Percentiles rank a stretch among this genome's conserved stretches.
Evolutionary conservation across 1,139 yeast species (phyloP).

Genomic region (Geotrichum aggregatum): DNA sequence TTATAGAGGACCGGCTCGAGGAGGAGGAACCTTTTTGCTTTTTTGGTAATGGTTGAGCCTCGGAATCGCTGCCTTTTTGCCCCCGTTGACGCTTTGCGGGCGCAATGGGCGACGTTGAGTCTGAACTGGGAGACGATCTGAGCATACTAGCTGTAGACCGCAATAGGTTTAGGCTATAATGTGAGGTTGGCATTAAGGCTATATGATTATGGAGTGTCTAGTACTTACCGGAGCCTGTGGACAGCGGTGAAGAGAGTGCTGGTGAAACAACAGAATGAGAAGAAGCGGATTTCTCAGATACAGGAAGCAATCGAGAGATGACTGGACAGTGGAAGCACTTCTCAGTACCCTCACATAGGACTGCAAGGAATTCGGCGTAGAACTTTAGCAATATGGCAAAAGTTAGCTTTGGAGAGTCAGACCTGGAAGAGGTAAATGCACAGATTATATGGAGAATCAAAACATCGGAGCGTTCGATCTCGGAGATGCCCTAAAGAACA

Average conservation of each 20-base stretch:
- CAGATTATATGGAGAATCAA: neutral
- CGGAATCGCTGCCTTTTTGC: neutral
- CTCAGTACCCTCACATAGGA: no score
- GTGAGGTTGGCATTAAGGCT: no score
- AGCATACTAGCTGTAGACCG: neutral
- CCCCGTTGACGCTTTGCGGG: conserved; percentile 6
- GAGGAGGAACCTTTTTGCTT: conserved; percentile 5
- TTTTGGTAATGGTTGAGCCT: neutral
- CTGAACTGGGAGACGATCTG: neutral
- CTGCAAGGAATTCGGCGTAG: no score
- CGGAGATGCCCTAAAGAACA: neutral
- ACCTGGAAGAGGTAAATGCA: neutral
- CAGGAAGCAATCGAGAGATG: no score
- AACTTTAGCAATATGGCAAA: no score
- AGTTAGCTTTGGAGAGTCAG: no score
- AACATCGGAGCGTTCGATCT: neutral
- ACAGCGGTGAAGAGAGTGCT: no score
- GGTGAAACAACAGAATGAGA: no score
- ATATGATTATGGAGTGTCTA: no score
- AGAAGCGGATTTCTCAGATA: no score
- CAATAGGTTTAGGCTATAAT: neutral
- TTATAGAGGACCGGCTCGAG: conserved; percentile 9
- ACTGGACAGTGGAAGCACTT: no score
- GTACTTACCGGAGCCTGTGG: no score
- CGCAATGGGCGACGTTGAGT: neutral